Evolutionary conservation across 208 protist genomes (phyloP).

Genomic region (Strigomonas galati): DNA sequence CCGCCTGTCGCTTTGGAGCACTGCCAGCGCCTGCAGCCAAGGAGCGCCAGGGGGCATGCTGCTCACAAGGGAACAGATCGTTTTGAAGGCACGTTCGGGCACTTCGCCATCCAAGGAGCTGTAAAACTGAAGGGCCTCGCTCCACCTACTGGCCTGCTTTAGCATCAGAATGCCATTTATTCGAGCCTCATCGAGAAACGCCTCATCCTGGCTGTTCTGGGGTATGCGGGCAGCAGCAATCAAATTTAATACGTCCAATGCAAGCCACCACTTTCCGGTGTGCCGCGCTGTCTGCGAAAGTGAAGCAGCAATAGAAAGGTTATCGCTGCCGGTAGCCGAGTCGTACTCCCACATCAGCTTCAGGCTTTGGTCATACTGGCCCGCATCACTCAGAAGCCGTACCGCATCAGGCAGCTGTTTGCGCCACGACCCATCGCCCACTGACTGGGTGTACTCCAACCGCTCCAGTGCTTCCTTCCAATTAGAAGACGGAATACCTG

Average conservation of each 20-base stretch:
- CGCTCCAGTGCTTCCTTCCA: conserved; percentile 45
- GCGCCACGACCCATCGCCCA: conserved; percentile 45
- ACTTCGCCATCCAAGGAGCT: conserved; percentile 30
- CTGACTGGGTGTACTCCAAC: conserved; percentile 12
- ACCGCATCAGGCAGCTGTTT: conserved; percentile 41
- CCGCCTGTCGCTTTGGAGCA: not conserved
- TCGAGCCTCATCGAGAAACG: conserved; percentile 47
- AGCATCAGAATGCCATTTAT: conserved; percentile 52
- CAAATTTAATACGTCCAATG: conserved; percentile 66
- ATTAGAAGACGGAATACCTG: conserved; percentile 27
- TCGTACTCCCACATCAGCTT: conserved; percentile 47
- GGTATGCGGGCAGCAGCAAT: conserved; percentile 33
- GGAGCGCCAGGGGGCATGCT: conserved; percentile 39
- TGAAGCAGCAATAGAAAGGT: conserved; percentile 52
- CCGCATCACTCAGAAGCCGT: conserved; percentile 81
- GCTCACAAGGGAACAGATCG: conserved; percentile 39
- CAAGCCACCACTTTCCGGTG: conserved; percentile 56
- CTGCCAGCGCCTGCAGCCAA: conserved; percentile 37
- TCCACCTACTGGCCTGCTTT: conserved; percentile 47
- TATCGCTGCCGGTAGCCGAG: conserved; percentile 10
- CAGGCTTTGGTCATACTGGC: conserved; percentile 41
- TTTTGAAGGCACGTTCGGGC: conserved; percentile 23
- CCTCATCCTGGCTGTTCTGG: conserved; percentile 32
- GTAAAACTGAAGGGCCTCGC: conserved; percentile 52
- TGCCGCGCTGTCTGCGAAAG: conserved; percentile 47